Conservation (phyloP, 225 moss, liverwort and hornwort species). For the Pseudoscleropodium purum region DNA sequence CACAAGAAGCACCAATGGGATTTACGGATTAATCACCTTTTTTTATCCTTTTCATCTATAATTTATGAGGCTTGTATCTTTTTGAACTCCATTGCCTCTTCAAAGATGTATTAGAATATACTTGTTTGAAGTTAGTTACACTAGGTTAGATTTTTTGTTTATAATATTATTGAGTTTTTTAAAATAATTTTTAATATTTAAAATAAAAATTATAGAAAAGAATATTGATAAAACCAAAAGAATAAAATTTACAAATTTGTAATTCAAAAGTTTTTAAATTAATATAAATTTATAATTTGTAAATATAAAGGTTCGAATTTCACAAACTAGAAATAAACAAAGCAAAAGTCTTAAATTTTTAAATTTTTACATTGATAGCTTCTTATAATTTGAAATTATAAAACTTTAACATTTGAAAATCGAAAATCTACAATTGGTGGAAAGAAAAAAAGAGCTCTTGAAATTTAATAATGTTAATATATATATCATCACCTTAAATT, state of each 20-base stretch:
- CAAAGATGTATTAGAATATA: not conserved
- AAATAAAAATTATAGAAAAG: no score
- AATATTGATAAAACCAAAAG: not conserved
- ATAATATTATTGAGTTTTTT: not conserved
- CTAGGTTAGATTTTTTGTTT: no score
- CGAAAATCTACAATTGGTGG: not conserved
- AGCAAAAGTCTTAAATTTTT: not conserved
- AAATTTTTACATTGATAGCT: not conserved
- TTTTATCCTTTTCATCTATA: not conserved
- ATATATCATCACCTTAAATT: not conserved
- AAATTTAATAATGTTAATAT: not conserved
- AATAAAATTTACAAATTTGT: not conserved
- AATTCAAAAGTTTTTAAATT: not conserved
- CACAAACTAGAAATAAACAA: not conserved
- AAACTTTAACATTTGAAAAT: not conserved
- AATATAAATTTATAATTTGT: not conserved
- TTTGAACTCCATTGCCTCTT: fast-evolving
- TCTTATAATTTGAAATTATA: not conserved
- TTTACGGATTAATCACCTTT: not conserved
- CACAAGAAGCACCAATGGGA: fast-evolving
- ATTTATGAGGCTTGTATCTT: not conserved
- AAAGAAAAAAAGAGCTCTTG: not conserved
- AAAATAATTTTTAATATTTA: no score
- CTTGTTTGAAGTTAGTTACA: not conserved
- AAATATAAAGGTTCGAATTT: not conserved